A percentile compares a stretch with the other conserved stretches of the same genome.
These are phyloP conservation scores for Papiliotrema laurentii DNA, from an alignment of 1,284 basidiomycete species.

Conservation along the genomic window DNA sequence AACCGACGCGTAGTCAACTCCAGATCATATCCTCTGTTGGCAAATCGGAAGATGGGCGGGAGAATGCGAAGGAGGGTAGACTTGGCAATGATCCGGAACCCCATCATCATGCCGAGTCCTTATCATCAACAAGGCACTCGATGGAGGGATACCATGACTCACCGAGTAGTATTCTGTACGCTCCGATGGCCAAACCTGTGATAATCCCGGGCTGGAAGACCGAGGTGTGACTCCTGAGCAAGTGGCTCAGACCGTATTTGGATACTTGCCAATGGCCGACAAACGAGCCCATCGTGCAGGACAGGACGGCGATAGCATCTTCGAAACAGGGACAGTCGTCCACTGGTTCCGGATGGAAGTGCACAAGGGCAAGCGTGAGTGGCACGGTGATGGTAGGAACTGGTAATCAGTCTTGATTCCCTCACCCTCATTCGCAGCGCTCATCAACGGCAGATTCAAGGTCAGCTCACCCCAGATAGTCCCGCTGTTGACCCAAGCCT, in stretches of 20 bases:
- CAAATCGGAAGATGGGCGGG: slow-evolving; percentile 72
- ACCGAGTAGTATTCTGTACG: slow-evolving; percentile 62
- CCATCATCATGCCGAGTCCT: slow-evolving; percentile 58
- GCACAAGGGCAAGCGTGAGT: slow-evolving; percentile 65
- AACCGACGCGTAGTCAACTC: slow-evolving; percentile 71
- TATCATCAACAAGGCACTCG: neutral
- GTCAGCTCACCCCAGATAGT: slow-evolving; percentile 55
- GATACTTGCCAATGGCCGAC: slow-evolving; percentile 61
- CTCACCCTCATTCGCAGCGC: too few species aligned
- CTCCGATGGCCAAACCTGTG: slow-evolving; percentile 44
- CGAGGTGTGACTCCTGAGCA: slow-evolving; percentile 1
- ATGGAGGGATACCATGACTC: slow-evolving; percentile 10
- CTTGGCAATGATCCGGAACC: slow-evolving; percentile 81
- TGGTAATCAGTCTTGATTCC: too few species aligned
- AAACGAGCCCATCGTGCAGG: slow-evolving; percentile 73
- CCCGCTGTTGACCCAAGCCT: slow-evolving; percentile 52
- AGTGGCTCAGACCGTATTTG: neutral
- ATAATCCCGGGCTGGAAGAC: slow-evolving; percentile 6
- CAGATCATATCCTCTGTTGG: slow-evolving; percentile 52
- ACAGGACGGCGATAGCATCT: slow-evolving; percentile 88
- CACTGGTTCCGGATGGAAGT: slow-evolving; percentile 85
- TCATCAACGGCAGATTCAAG: neutral
- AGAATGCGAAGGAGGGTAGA: slow-evolving; percentile 65
- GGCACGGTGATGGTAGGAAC: slow-evolving; percentile 68
- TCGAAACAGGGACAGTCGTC: slow-evolving; percentile 98